phyloP scores from a whole-genome alignment of 2,329 filamentous ascomycete species.

The Cercospora sp. region DNA sequence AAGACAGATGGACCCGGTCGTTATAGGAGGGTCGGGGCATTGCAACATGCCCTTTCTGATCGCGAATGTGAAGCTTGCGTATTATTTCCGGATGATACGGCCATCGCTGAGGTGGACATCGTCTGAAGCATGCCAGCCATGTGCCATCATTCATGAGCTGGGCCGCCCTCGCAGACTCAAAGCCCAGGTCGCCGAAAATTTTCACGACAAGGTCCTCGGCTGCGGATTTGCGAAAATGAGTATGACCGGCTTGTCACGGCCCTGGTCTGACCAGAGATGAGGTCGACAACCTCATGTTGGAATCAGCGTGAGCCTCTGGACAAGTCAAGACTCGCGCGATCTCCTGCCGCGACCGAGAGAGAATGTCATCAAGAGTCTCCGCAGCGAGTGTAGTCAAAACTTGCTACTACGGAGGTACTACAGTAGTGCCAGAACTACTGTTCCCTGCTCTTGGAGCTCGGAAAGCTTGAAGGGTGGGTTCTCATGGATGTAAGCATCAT shows the following conservation, averaged over 20 bases:
- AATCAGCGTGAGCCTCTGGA: not conserved
- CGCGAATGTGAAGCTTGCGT: not conserved
- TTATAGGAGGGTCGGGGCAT: not conserved
- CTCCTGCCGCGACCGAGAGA: not conserved
- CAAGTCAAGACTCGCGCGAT: not conserved
- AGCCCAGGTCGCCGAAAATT: not conserved
- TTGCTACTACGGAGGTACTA: not conserved
- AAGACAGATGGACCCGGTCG: not conserved
- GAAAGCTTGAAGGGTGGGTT: not conserved
- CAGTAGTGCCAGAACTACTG: not conserved
- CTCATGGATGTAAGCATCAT: slow-evolving; percentile 7
- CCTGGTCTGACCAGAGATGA: not conserved
- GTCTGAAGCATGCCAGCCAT: not conserved
- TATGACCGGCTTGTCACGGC: not conserved
- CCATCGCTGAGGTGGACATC: not conserved
- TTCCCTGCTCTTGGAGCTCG: not conserved
- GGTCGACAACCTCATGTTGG: not conserved
- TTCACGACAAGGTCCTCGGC: not conserved
- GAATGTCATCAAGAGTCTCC: not conserved
- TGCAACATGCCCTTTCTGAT: not conserved
- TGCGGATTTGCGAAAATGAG: not conserved
- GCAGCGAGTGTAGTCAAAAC: not conserved
- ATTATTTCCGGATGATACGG: not conserved
- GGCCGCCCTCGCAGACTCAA: not conserved
- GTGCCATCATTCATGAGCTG: not conserved